phyloP scores from a whole-genome alignment of 164 flowering plant species.

The Tetracentron sinense region DNA sequence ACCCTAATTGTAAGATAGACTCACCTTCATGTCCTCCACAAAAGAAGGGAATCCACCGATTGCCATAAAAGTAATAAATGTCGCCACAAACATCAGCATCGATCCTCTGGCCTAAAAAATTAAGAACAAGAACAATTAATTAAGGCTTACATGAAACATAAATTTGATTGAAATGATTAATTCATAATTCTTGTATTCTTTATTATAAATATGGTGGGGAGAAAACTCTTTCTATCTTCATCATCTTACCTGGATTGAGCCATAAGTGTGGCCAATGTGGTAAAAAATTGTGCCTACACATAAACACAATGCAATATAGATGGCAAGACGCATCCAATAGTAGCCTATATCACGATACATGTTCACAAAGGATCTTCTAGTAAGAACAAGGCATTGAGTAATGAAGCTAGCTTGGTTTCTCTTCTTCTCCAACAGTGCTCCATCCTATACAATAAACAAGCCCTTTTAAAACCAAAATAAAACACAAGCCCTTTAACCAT shows the following conservation, averaged over 20 bases:
- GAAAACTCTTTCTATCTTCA: background rate
- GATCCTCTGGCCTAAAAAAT: slow-evolving; percentile 37
- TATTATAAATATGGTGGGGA: too few species aligned
- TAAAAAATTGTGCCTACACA: slow-evolving; percentile 49
- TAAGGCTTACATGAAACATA: too few species aligned
- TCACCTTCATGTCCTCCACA: slow-evolving; percentile 53
- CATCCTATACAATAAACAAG: slow-evolving; percentile 20
- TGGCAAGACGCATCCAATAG: slow-evolving; percentile 50
- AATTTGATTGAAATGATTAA: too few species aligned
- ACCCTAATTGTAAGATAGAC: too few species aligned
- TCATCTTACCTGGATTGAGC: slow-evolving; percentile 41
- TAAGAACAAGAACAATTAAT: too few species aligned
- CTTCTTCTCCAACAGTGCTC: slow-evolving; percentile 22
- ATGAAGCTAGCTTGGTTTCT: too few species aligned
- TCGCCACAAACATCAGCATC: slow-evolving; percentile 37
- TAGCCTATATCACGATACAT: slow-evolving; percentile 64
- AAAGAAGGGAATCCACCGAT: slow-evolving; percentile 59
- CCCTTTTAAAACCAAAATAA: too few species aligned
- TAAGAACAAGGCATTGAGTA: too few species aligned
- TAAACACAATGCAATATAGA: slow-evolving; percentile 31
- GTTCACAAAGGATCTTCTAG: too few species aligned
- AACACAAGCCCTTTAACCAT: too few species aligned
- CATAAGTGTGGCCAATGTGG: slow-evolving; percentile 29
- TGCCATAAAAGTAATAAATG: slow-evolving; percentile 48
- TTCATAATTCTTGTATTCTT: too few species aligned